Evolutionary conservation across 2,329 filamentous ascomycete genomes (phyloP), one percentile per base, ranked within the genome.

Genomic region (Epicoccum nigrum): DNA sequence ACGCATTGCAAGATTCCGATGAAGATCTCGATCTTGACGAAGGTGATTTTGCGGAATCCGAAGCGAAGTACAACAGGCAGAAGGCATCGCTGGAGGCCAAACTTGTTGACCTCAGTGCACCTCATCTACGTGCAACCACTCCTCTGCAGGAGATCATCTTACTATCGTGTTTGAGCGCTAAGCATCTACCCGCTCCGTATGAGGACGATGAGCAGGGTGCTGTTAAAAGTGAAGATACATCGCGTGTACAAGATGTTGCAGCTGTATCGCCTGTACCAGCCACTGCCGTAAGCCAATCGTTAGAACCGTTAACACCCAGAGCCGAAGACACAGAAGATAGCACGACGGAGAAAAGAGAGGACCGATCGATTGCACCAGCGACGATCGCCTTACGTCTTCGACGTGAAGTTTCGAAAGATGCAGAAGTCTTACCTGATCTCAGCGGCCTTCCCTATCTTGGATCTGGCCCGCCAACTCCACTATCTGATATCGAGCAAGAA

Each of bases 11-110:
- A 46, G 77, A 76, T 42, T 78, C 76, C 17, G 77, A 80, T 16
- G 77, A 80, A 42, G 76, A 76, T 40, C 67, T 78, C 44, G 76
- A 79, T 55, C 66, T 77, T 9, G 74, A 76, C 27, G 76, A 80
- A 50, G 76, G 67, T 27, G 73, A 79, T 45, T 74, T 77, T 44
- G 75, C 75, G 7, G 71, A 77, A 25, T 73, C 74, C 16, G 75
- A 79, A 60, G 75, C 74, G 4, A 79, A 76, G 40, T 79, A 77
- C 54, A 76, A 77, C 34, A 68, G 73, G 8, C 72, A 77, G 50
- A 78, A 77, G 56, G 66, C 76, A 11, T 67, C 70, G 40, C 67
- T 80, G 5, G 75, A 76, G 55, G 67, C 75, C 4, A 73, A 75
- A 52, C 70, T 74, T 45, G 67, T 76, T 17, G 76, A 80, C 47